phyloP scores from a whole-genome alignment of 169 alveolate genomes.

The Plasmodium fragile region DNA sequence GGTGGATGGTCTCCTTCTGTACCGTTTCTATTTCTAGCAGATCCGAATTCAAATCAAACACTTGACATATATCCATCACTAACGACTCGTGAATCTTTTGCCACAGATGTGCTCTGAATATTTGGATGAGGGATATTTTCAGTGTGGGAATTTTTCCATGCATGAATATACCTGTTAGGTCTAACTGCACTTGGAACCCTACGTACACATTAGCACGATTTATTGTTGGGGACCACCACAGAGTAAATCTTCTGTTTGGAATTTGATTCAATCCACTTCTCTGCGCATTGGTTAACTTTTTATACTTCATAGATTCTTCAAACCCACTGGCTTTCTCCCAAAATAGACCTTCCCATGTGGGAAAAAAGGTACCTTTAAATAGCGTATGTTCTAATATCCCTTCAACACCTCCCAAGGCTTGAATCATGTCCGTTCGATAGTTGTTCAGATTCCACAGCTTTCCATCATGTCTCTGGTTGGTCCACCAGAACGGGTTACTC shows the following conservation, averaged over 20 bases:
- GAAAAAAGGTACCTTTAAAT: constrained; percentile 99
- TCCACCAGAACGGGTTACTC: constrained; percentile 99
- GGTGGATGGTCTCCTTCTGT: constrained; percentile 99
- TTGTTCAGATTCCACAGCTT: constrained; percentile 99
- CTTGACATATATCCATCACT: constrained; percentile 99
- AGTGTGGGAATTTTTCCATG: constrained; percentile 99
- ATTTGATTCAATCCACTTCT: constrained; percentile 99
- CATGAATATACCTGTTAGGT: constrained; percentile 99
- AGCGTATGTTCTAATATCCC: constrained; percentile 99
- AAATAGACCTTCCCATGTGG: constrained; percentile 99
- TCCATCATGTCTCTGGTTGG: constrained; percentile 99
- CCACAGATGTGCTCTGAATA: constrained; percentile 99
- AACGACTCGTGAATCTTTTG: constrained; percentile 99
- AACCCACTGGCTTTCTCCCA: constrained; percentile 99
- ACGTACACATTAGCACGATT: constrained; percentile 99
- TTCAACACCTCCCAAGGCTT: constrained; percentile 99
- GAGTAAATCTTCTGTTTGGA: constrained; percentile 99
- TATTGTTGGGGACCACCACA: constrained; percentile 99
- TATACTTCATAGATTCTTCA: constrained; percentile 99
- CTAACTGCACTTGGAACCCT: constrained; percentile 99
- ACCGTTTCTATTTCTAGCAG: constrained; percentile 98
- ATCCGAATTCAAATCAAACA: constrained; percentile 98
- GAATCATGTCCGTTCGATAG: constrained; percentile 99
- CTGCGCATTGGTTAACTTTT: constrained; percentile 99
- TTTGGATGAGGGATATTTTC: constrained; percentile 98